phyloP scores from a whole-genome alignment of 768 basidiomycete genomes.

The Sutorius australiensis region DNA sequence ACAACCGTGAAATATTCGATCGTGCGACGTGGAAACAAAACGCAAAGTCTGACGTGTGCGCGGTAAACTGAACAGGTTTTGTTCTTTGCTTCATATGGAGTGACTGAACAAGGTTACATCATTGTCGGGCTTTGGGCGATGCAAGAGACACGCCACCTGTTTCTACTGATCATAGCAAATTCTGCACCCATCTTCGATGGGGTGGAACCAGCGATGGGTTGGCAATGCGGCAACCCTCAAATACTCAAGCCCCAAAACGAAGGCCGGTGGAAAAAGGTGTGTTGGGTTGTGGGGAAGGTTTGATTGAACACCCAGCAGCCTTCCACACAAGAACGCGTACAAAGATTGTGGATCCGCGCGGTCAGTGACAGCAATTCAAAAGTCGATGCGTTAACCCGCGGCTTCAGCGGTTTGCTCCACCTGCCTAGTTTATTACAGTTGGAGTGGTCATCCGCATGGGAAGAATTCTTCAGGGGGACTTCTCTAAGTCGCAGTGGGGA shows the following conservation, averaged over 20 bases:
- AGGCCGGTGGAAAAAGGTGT: background rate
- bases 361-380: slow-evolving; percentile 1
- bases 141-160: background rate
- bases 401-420: slow-evolving; percentile 3
- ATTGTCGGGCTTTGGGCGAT: background rate
- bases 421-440: slow-evolving; percentile 2
- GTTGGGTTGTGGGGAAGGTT: background rate
- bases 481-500: background rate
- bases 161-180: background rate
- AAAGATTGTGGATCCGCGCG: background rate
- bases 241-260: background rate
- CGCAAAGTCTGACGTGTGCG: background rate
- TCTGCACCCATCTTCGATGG: background rate
- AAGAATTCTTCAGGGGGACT: background rate
- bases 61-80: background rate
- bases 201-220: background rate
- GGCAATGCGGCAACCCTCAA: background rate
- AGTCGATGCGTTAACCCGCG: background rate
- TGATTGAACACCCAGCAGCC: background rate
- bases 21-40: background rate
- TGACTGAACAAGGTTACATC: background rate
- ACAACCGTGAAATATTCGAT: background rate
- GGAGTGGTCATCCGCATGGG: background rate
- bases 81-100: background rate
- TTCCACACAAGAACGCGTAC: background rate